phyloP scores from a whole-genome alignment of 202 grass and related monocot genomes.

The Carex sylvatica region DNA sequence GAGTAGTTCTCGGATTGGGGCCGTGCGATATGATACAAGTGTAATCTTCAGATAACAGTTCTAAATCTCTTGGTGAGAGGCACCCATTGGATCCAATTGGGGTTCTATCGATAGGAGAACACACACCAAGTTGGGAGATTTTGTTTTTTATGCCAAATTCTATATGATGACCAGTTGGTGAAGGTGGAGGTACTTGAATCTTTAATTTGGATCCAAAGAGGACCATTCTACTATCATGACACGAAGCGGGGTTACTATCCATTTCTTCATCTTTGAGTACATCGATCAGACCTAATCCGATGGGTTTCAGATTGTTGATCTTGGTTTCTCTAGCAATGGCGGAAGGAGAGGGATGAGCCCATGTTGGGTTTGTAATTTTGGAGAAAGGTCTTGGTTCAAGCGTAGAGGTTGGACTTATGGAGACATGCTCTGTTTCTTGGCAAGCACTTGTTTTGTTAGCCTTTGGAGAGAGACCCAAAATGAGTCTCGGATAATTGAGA shows the following conservation, averaged over 20 bases:
- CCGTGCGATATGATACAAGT: slow-evolving; percentile 56
- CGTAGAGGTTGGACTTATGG: slow-evolving; percentile 47
- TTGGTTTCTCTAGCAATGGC: slow-evolving; percentile 14
- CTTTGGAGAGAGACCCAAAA: slow-evolving; percentile 33
- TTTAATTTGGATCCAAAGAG: slow-evolving; percentile 36
- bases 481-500: slow-evolving; percentile 38
- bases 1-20: slow-evolving; percentile 50
- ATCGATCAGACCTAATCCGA: slow-evolving; percentile 54
- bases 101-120: not conserved
- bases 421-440: slow-evolving; percentile 10
- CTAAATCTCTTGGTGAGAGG: slow-evolving; percentile 45
- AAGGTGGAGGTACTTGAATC: slow-evolving; percentile 32
- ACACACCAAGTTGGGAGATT: slow-evolving; percentile 20
- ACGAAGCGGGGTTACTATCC: not conserved
- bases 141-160: slow-evolving; percentile 45
- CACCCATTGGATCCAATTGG: not conserved
- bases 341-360: slow-evolving; percentile 15
- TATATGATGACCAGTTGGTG: slow-evolving; percentile 25
- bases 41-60: slow-evolving; percentile 61
- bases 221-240: slow-evolving; percentile 12
- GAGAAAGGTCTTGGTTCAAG: slow-evolving; percentile 36
- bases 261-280: slow-evolving; percentile 38
- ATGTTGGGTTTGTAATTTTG: slow-evolving; percentile 11
- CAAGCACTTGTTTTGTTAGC: not conserved
- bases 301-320: slow-evolving; percentile 13